Evolutionary conservation across 164 flowering plant species (phyloP), one percentile per base, ranked within the genome.

Genomic region (Umbellularia californica): DNA sequence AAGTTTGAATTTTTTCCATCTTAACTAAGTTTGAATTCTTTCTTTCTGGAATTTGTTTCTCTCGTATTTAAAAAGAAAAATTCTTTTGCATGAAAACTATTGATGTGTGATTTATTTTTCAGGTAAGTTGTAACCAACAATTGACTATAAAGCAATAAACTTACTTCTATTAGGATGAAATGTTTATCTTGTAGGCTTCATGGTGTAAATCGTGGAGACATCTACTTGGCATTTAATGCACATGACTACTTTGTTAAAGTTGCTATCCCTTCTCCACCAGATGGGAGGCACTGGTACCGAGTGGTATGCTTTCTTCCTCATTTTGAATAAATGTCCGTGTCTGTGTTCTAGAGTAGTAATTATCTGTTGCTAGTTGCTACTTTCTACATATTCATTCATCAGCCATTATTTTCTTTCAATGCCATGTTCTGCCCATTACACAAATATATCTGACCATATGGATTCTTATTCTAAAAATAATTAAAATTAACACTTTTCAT

Each of bases 171-270:
- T 51, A 20, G 14, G n/a, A 47, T 65, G 51, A 50, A n/a, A 35
- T 13, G 9, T 69, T 68, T 28, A 50, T 74, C 74, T 72, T 83
- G 79, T 90, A 95, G 99, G 86, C 88, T 95, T 76, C 98, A 93
- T 79, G 94, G 87, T 74, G 69, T 22, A 12, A 78, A 80, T 72
- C 68, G 33, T 35, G 88, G 92, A 62, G 94, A 92, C 79, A 78
- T 92, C 72, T 90, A 93, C 78, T 41, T 93, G 83, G 98, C 94
- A 65, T 93, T 95, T 82, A 95, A 93, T 81, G 92, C 99, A 63
- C 99, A 91, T 73, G 90, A 92, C 76, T 92, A 77, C 71, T 82
- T 76, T 82, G 87, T 93, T 50, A 81, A 85, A 78, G 87, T 80
- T 73, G 55, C 79, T n/a, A 76, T 93, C 66, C 95, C 99, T 27